Conservation (phyloP, 768 basidiomycete genomes). For the Trametes sanguinea region DNA sequence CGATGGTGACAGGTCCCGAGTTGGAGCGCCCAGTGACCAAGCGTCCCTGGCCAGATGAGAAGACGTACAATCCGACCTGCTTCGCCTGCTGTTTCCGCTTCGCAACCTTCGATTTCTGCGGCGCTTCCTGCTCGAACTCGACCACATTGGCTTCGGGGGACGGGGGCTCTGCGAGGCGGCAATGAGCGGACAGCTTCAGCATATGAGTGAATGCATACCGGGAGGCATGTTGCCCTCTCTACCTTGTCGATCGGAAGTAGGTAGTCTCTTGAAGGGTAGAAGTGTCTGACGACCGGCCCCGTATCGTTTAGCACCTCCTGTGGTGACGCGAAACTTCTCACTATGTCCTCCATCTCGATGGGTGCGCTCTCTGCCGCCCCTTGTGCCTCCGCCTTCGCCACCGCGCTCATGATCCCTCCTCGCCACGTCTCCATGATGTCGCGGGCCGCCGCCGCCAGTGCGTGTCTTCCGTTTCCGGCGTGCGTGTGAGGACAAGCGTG, state of each 20-base stretch:
- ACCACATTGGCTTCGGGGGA: constrained; percentile 2
- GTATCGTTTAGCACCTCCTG: constrained; percentile 26
- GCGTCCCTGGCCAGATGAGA: constrained; percentile 40
- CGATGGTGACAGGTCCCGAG: constrained; percentile 39
- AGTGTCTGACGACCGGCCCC: constrained; percentile 23
- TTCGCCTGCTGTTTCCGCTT: constrained; percentile 21
- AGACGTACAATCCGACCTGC: constrained; percentile 39
- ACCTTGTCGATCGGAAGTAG: background rate
- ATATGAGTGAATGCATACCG: background rate
- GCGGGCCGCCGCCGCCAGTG: constrained; percentile 13
- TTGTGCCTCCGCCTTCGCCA: background rate
- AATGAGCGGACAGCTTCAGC: background rate
- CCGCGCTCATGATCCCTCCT: background rate
- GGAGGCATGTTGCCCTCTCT: background rate
- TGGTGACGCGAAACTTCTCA: constrained; percentile 31
- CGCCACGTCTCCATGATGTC: background rate
- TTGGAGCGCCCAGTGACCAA: constrained; percentile 42
- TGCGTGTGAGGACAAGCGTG: constrained; percentile 27
- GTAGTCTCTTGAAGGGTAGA: constrained; percentile 19
- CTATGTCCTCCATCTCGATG: background rate
- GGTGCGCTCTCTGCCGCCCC: background rate
- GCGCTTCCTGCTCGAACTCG: constrained; percentile 9
- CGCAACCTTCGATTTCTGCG: constrained; percentile 4
- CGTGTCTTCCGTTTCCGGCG: constrained; percentile 6
- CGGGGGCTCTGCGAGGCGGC: background rate